These are phyloP conservation scores for Orbilia brochopaga DNA, from an alignment of 2,329 filamentous ascomycete species.

Conservation along the genomic window DNA sequence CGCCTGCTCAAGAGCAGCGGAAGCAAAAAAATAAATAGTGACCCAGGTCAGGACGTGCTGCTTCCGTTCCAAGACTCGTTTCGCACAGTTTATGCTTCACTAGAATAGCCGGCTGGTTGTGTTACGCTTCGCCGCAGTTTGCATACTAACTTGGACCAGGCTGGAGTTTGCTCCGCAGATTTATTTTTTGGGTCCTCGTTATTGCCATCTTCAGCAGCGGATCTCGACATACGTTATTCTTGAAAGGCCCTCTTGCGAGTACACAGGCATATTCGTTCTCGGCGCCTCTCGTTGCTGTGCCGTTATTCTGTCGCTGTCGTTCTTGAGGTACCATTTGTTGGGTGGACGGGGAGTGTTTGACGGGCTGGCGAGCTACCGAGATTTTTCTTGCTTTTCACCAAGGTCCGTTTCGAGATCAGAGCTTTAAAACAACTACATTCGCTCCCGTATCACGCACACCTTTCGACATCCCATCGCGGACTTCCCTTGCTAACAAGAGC, in stretches of 20 bases:
- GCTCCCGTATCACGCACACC: conserved; percentile 18
- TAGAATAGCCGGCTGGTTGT: conserved; percentile 32
- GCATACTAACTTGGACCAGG: conserved; percentile 17
- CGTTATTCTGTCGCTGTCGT: conserved; percentile 4
- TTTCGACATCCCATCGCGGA: conserved; percentile 14
- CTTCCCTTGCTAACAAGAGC: conserved; percentile 26
- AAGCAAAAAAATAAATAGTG: conserved; percentile 18
- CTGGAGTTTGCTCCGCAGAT: conserved; percentile 25
- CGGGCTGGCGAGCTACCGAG: conserved; percentile 42
- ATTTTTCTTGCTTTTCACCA: conserved; percentile 50
- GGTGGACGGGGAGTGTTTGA: conserved; percentile 22
- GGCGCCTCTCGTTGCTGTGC: conserved; percentile 4
- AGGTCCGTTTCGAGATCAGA: conserved; percentile 48
- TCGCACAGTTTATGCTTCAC: conserved; percentile 31
- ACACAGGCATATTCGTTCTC: conserved; percentile 12
- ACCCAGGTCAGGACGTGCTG: conserved; percentile 12
- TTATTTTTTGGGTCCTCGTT: conserved; percentile 19
- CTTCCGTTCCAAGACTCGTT: conserved; percentile 41
- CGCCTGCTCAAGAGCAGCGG: conserved; percentile 9
- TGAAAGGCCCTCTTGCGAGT: conserved; percentile 17
- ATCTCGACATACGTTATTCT: conserved; percentile 44
- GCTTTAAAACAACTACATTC: conserved; percentile 48
- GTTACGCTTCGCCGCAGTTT: conserved; percentile 37
- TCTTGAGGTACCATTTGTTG: conserved; percentile 7
- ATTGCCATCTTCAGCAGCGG: conserved; percentile 15